Evolutionary conservation across 495 filamentous ascomycete genomes (phyloP), one percentile per base, ranked within the genome.

Genomic region (Lasiosphaeria miniovina): DNA sequence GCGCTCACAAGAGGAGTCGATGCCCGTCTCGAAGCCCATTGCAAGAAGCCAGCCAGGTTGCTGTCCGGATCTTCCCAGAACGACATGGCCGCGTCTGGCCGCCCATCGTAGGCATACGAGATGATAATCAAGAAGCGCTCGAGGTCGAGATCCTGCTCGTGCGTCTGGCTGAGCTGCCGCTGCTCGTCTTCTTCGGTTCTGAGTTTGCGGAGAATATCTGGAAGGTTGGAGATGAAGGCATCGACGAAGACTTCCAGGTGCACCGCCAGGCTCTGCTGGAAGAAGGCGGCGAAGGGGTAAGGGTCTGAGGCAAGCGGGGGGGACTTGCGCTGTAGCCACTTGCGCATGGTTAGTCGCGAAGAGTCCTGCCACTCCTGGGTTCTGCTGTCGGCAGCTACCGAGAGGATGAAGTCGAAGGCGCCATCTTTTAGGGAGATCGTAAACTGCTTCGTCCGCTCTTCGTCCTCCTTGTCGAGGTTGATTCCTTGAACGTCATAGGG

Each of bases 111-210:
- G n/a, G 89, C 84, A 70, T 93, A 96, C 15, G 93, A 86, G 49
- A 97, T 91, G 58, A 96, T 87, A 65, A 98, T 80, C 14, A 98
- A 81, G 68, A 99, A 96, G 41, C 91, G 84, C 68, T 99, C 94
- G 3, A 99, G 80, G 60, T 90, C 83, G n/a, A 88, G 75, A 55
- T 88, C 86, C 69, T 94, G 89, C 40, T 92, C 86, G 48, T 85
- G 81, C 34, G 82, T 81, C 62, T 88, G 86, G 59, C 87, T 85
- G 48, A 91, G 76, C 65, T 84, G 78, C 55, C 91, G 80, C 68
- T 93, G 90, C 58, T 91, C 88, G 67, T 98, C 93, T 68, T 98
- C 94, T 57, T 95, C 90, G 4, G 84, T 80, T 71, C 93, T 91
- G 38, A 99, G 77, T 69, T 84, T 87, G 51, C 95, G 87, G 36